Evolutionary conservation across 2,329 filamentous ascomycete species (phyloP), one percentile per base, ranked within the genome.

Genomic region (Xylaria digitata): DNA sequence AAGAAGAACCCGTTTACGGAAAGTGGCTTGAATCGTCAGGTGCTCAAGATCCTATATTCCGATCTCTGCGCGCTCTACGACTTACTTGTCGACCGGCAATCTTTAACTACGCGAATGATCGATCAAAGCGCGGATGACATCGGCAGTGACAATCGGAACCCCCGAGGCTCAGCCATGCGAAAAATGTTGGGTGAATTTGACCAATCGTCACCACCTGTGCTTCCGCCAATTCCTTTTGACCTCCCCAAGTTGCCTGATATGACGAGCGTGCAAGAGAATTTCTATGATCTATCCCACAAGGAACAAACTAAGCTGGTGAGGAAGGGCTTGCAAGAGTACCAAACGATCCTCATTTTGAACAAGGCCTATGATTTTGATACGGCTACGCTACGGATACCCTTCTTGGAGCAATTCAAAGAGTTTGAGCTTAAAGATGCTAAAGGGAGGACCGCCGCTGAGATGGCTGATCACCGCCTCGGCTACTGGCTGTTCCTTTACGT

Each of bases 1-100:
- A 97, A 96, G 84, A 97, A 96, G 85, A 97, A 97, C 76, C 87
- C 90, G 0, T 93, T 97, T 70, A 90, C 92, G 32, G 93, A 94
- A 72, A 92, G 89, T 72, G 95, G 95, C 0, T 84, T 98, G 23
- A 97, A 97, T 78, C 87, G 96, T 26, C 80, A 93, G 50, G 92
- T 97, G 6, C 83, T 97, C 48, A 89, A 89, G 75, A 90, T 92
- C 49, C 81, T 98, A 8, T 98, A 97, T 80, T 86, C 89, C 30
- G 95, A 99, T 77, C 88, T 97, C 74, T 92, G 92, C 72, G 88
- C 90, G 45, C 83, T 98, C 17, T 98, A 98, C 79, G 94, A 98
- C 75, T 83, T 97, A 65, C 82, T 97, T 15, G 96, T 93, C 5
- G 93, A 98, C 77, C 90, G 94, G 26, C 87, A 86, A 30, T 86